A percentile compares a stretch with the other conserved stretches of the same genome.
Evolutionary conservation across 208 protist species (phyloP).

Genomic region (Trypanosoma melophagium): DNA sequence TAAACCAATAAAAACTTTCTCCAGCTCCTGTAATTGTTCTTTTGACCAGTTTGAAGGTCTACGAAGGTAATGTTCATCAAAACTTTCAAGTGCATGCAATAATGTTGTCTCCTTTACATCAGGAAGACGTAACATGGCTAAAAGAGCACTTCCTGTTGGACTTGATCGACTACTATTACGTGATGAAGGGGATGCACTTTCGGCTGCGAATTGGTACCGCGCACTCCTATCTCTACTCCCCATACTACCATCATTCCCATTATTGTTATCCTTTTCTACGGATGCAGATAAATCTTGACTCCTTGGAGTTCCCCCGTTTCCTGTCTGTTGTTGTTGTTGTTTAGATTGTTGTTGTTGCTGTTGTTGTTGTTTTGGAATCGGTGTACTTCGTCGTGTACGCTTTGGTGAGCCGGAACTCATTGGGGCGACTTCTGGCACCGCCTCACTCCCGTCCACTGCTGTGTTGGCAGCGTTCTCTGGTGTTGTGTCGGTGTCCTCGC

Average conservation of each 20-base stretch:
- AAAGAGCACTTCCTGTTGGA: conserved; percentile 47
- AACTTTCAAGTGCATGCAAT: conserved; percentile 69
- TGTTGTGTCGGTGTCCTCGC: conserved; percentile 12
- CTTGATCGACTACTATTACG: conserved; percentile 6
- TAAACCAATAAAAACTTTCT: conserved; percentile 54
- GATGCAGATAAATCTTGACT: neutral
- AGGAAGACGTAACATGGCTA: conserved; percentile 66
- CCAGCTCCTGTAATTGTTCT: conserved; percentile 36
- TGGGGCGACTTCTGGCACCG: conserved; percentile 18
- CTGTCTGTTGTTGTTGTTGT: conserved; percentile 5
- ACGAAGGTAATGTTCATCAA: conserved; percentile 57
- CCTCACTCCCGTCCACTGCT: conserved; percentile 12
- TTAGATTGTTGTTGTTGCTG: conserved; percentile 30
- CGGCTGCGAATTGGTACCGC: neutral
- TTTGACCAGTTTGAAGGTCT: conserved; percentile 15
- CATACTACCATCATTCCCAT: neutral
- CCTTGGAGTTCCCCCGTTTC: neutral
- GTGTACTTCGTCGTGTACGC: conserved; percentile 37
- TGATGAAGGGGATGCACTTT: neutral
- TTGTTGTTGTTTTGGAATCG: conserved; percentile 18
- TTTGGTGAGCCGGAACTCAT: conserved; percentile 34
- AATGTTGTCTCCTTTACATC: conserved; percentile 79
- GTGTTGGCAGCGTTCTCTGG: conserved; percentile 34
- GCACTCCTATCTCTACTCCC: neutral
- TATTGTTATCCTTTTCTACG: neutral